These are phyloP conservation scores for Aspergillus conjunctus DNA, from an alignment of 495 filamentous ascomycete genomes.

Conservation along the genomic window DNA sequence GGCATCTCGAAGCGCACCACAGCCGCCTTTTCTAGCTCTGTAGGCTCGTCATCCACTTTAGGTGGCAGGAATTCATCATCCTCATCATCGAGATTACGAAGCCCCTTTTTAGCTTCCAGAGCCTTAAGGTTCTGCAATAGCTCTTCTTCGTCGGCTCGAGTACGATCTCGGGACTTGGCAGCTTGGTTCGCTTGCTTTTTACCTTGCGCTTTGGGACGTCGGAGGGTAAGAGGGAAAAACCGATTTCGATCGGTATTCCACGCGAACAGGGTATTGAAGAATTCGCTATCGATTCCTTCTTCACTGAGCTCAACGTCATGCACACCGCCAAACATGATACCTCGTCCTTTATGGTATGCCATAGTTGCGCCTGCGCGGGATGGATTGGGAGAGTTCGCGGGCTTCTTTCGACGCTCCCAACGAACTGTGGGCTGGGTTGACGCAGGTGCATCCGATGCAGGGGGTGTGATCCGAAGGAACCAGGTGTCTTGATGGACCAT, in stretches of 20 bases:
- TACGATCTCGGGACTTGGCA: constrained; percentile 64
- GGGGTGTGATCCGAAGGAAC: constrained; percentile 81
- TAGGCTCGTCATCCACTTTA: constrained; percentile 55
- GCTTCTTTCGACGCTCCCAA: constrained; percentile 93
- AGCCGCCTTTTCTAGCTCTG: constrained; percentile 50
- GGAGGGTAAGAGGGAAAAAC: constrained; percentile 81
- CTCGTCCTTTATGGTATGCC: constrained; percentile 88
- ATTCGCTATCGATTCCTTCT: constrained; percentile 93
- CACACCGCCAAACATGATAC: constrained; percentile 92
- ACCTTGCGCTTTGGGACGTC: constrained; percentile 62
- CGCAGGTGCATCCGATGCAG: constrained; percentile 60
- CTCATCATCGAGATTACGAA: constrained; percentile 52
- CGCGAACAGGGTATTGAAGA: constrained; percentile 85
- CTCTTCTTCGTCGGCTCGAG: constrained; percentile 86
- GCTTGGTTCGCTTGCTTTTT: constrained; percentile 63
- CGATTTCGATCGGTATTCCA: constrained; percentile 95
- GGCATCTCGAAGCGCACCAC: constrained; percentile 73
- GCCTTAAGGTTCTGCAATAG: constrained; percentile 80
- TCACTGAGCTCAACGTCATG: constrained; percentile 92
- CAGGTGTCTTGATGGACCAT: constrained; percentile 93
- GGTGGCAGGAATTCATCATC: constrained; percentile 56
- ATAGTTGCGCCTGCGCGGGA: constrained; percentile 85
- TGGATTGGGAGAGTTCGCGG: constrained; percentile 84
- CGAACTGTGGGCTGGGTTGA: constrained; percentile 67
- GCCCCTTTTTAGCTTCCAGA: constrained; percentile 66